Evolutionary conservation across 2,329 filamentous ascomycete genomes (phyloP).

Genomic region (Fusarium penzigii): DNA sequence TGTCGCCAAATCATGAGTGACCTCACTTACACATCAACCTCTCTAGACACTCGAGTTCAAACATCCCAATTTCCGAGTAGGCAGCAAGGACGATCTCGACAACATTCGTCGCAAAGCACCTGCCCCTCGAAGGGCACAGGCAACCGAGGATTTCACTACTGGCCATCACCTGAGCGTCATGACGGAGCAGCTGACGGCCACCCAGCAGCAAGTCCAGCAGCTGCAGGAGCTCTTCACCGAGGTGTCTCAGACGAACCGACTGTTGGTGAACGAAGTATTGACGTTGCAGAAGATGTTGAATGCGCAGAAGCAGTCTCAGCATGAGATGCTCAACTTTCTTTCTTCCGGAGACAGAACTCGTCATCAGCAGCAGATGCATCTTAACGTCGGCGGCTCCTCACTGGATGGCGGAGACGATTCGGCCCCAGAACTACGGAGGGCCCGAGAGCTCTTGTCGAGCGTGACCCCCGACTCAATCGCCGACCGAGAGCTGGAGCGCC

Average conservation of each 20-base stretch:
- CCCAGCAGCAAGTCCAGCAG: constrained; percentile 87
- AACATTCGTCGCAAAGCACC: constrained; percentile 96
- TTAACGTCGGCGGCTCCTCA: constrained; percentile 39
- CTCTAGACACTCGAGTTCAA: constrained; percentile 74
- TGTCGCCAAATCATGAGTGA: neutral
- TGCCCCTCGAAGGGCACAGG: constrained; percentile 75
- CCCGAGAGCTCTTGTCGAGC: constrained; percentile 56
- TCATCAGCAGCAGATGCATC: constrained; percentile 36
- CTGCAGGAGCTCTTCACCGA: constrained; percentile 84
- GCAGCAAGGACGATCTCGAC: constrained; percentile 94
- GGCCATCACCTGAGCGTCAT: constrained; percentile 88
- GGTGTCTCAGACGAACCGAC: constrained; percentile 63
- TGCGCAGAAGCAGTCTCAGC: constrained; percentile 57
- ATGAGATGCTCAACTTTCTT: constrained; percentile 59
- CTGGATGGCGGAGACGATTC: constrained; percentile 50
- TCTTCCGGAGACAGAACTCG: constrained; percentile 43
- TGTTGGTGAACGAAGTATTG: constrained; percentile 63
- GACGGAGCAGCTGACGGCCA: constrained; percentile 84
- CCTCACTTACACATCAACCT: constrained; percentile 9
- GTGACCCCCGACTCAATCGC: constrained; percentile 53
- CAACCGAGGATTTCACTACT: constrained; percentile 71
- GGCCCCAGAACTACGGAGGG: constrained; percentile 54
- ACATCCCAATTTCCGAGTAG: constrained; percentile 92
- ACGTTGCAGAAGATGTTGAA: constrained; percentile 62
- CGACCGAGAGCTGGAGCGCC: constrained; percentile 56